Percentiles rank a stretch among this genome's conserved stretches.
Conservation (phyloP, 139 green algal species). For the Marvania coccoides region DNA sequence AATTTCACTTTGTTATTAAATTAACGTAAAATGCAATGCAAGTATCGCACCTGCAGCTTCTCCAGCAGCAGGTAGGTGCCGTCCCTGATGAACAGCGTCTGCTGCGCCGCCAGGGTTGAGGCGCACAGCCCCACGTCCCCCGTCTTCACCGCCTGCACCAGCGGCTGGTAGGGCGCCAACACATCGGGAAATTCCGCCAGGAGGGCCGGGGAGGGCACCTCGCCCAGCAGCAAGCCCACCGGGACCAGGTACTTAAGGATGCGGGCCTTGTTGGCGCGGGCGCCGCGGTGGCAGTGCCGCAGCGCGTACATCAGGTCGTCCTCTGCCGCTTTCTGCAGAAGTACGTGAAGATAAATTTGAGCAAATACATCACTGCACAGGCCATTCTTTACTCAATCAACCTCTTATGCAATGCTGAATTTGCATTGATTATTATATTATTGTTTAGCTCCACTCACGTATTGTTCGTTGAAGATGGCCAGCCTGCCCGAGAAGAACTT, state of each 20-base stretch:
- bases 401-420: neutral
- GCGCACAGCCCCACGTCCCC: constrained; percentile 52
- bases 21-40: too few relatives aligned
- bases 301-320: constrained; percentile 55
- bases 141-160: constrained; percentile 38
- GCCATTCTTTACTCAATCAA: neutral
- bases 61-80: constrained; percentile 74
- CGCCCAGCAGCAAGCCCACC: constrained; percentile 52
- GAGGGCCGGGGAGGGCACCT: constrained; percentile 37
- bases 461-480: constrained; percentile 73
- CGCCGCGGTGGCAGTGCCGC: constrained; percentile 41
- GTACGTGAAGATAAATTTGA: constrained; percentile 2
- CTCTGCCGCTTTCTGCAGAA: constrained; percentile 34
- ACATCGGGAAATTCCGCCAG: constrained; percentile 32
- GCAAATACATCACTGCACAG: neutral
- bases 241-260: constrained; percentile 70
- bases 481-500: constrained; percentile 66
- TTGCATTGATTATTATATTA: neutral
- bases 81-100: constrained; percentile 47
- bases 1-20: too few relatives aligned
- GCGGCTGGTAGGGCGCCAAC: constrained; percentile 45
- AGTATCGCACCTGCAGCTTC: constrained; percentile 67
- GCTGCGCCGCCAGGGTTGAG: constrained; percentile 28
- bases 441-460: constrained; percentile 11
- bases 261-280: constrained; percentile 38